Percentiles rank a stretch among this genome's conserved stretches.
Conservation (phyloP, 2,329 filamentous ascomycete genomes). For the Ophiosphaerella narmari region DNA sequence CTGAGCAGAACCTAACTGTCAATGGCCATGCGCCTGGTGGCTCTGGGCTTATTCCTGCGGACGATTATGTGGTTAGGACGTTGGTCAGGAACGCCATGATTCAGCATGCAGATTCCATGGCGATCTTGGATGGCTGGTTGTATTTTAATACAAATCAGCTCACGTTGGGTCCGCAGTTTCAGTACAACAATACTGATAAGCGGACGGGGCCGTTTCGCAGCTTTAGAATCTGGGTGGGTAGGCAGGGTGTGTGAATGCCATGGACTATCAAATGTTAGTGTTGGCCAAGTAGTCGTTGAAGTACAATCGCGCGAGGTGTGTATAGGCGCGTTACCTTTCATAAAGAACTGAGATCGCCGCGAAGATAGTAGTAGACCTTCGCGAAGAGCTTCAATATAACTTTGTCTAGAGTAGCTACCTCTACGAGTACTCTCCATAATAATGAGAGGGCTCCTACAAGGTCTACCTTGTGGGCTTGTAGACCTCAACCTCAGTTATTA, state of each 20-base stretch:
- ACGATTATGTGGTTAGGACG: conserved; percentile 49
- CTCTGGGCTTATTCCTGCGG: conserved; percentile 35
- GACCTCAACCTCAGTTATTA: no score
- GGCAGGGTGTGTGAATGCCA: conserved; percentile 30
- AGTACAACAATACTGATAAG: conserved; percentile 48
- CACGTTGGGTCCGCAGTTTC: conserved; percentile 39
- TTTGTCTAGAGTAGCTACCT: no score
- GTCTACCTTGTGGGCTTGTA: no score
- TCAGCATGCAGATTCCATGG: conserved; percentile 50
- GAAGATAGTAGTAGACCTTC: no score
- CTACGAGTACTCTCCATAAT: no score
- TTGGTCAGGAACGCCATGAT: conserved; percentile 48
- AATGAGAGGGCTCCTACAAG: no score
- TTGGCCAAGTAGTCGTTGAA: no score
- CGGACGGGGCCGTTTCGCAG: conserved; percentile 45
- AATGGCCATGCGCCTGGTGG: conserved; percentile 43
- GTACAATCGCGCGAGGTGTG: no score
- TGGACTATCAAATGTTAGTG: not conserved
- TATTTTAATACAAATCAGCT: conserved; percentile 53
- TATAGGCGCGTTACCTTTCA: no score
- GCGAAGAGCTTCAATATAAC: no score
- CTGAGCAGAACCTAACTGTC: conserved; percentile 40
- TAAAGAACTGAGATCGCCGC: no score
- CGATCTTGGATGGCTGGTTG: conserved; percentile 49
- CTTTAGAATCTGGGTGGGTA: conserved; percentile 43